Percentiles rank a stretch among this genome's conserved stretches.
Conservation (phyloP, 441 rosid genomes). For the Arabidopsis lyrata region DNA sequence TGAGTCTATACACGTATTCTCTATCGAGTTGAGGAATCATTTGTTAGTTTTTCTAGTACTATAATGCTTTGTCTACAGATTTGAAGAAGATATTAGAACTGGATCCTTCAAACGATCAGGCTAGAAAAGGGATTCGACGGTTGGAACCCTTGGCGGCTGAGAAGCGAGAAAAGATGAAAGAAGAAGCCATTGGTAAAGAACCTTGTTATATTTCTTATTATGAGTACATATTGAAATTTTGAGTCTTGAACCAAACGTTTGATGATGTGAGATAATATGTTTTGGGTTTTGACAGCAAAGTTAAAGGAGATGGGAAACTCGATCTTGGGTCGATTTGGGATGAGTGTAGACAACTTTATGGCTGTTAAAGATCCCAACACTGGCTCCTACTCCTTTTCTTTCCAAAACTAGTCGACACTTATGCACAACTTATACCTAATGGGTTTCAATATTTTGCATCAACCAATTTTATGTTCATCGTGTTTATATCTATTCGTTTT, state of each 20-base stretch:
- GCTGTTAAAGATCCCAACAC: conserved; percentile 95
- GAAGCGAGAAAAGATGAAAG: conserved; percentile 93
- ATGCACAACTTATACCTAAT: not conserved
- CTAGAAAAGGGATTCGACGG: conserved; percentile 60
- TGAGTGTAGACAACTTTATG: conserved; percentile 93
- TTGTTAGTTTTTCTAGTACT: not conserved
- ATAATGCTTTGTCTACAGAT: conserved; percentile 49
- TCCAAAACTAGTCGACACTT: conserved; percentile 51
- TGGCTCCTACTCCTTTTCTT: conserved; percentile 86
- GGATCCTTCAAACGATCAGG: conserved; percentile 81
- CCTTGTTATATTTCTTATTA: not conserved
- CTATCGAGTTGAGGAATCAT: conserved; percentile 53
- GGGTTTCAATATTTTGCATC: not conserved
- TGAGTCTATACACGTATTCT: conserved; percentile 37
- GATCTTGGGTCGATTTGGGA: conserved; percentile 84
- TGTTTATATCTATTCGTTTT: not conserved
- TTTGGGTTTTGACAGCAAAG: conserved; percentile 42
- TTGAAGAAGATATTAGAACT: conserved; percentile 81
- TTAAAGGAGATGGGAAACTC: conserved; percentile 95
- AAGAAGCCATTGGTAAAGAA: conserved; percentile 83
- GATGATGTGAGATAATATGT: not conserved
- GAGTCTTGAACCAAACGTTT: not conserved
- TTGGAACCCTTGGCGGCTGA: conserved; percentile 88
- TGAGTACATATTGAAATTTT: not conserved
- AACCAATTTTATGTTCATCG: not conserved